Conservation (phyloP, 2,329 filamentous ascomycete genomes). For the Venturia nashicola region DNA sequence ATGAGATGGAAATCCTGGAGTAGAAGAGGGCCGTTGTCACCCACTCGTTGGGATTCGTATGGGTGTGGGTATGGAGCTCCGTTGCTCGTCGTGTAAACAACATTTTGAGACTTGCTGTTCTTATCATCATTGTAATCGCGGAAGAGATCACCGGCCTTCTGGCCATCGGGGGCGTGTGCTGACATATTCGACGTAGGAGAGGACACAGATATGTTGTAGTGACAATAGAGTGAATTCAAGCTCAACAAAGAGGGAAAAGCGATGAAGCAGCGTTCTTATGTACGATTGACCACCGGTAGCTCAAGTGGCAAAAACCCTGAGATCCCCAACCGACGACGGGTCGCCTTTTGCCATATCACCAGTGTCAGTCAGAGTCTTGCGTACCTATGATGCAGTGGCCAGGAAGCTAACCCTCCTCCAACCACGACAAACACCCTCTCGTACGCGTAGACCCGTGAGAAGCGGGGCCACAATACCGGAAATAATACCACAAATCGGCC, state of each 20-base stretch:
- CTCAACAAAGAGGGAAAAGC: too few species aligned
- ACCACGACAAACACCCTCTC: too few species aligned
- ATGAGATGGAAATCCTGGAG: conserved; percentile 40
- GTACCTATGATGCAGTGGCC: not conserved
- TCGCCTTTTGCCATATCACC: not conserved
- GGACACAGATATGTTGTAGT: not conserved
- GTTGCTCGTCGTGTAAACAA: conserved; percentile 44
- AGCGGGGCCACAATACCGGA: too few species aligned
- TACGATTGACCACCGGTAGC: not conserved
- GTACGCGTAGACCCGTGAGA: too few species aligned
- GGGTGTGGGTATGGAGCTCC: conserved; percentile 45
- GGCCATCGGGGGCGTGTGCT: not conserved
- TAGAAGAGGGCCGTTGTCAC: conserved; percentile 46
- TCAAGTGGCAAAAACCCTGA: not conserved
- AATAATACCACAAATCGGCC: too few species aligned
- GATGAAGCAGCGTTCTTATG: not conserved
- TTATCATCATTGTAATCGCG: conserved; percentile 34
- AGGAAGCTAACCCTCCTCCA: too few species aligned
- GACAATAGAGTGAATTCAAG: too few species aligned
- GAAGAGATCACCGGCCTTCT: conserved; percentile 15
- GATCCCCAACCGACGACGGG: too few species aligned
- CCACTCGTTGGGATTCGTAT: conserved; percentile 43
- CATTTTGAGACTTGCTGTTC: conserved; percentile 29
- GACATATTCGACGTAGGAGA: not conserved
- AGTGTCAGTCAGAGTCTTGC: not conserved